Evolutionary conservation across 2,329 filamentous ascomycete genomes (phyloP).

Genomic region (Stagonosporopsis rhizophila): DNA sequence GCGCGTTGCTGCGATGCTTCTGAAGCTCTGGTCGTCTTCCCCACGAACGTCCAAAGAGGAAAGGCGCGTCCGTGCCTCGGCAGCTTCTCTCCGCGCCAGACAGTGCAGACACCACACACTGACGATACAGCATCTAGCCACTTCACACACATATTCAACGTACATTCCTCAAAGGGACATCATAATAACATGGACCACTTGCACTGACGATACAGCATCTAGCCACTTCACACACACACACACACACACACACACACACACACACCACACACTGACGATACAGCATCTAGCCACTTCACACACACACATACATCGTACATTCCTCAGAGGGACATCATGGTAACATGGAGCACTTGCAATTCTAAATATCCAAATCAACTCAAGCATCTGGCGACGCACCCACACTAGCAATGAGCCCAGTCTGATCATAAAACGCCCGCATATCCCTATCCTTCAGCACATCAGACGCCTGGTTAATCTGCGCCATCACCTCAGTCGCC

Average conservation of each 20-base stretch:
- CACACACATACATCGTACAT: too few relatives aligned
- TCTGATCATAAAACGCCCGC: conserved; percentile 29
- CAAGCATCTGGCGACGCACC: neutral
- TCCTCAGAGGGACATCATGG: too few relatives aligned
- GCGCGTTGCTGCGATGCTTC: conserved; percentile 13
- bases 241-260: neutral
- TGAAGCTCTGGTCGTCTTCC: conserved; percentile 12
- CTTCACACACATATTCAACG: too few relatives aligned
- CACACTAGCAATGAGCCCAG: conserved; percentile 12
- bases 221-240: too few relatives aligned
- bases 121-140: neutral
- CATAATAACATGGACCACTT: too few relatives aligned
- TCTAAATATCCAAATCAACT: neutral
- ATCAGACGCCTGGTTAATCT: conserved; percentile 33
- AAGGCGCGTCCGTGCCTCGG: conserved; percentile 19
- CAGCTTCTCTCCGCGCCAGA: neutral
- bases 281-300: too few relatives aligned
- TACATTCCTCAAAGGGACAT: too few relatives aligned
- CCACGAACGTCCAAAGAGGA: conserved; percentile 13
- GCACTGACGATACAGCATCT: neutral
- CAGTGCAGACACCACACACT: neutral
- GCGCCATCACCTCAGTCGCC: conserved; percentile 33
- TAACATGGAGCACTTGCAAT: too few relatives aligned
- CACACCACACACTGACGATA: neutral
- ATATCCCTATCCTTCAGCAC: conserved; percentile 21